A percentile compares a stretch with the other conserved stretches of the same genome.
These are phyloP conservation scores for Salix arbutifolia DNA, from an alignment of 345 rosid genomes.

Conservation along the genomic window DNA sequence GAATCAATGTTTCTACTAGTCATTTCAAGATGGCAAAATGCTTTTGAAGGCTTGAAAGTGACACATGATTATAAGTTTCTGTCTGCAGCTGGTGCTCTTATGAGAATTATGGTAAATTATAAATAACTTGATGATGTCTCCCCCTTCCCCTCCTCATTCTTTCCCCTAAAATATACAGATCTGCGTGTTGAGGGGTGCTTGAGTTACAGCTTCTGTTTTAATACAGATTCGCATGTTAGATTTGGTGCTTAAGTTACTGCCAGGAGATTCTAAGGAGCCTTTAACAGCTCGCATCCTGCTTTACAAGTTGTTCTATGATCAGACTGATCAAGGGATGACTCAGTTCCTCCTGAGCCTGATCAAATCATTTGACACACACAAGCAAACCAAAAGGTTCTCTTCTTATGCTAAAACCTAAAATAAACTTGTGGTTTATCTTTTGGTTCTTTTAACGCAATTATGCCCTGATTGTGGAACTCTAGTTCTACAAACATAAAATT, in stretches of 20 bases:
- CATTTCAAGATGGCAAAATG: constrained; percentile 74
- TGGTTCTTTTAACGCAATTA: background rate
- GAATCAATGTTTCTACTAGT: constrained; percentile 84
- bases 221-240: constrained; percentile 71
- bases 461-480: background rate
- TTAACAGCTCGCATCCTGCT: constrained; percentile 86
- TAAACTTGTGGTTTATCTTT: background rate
- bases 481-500: background rate
- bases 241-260: constrained; percentile 60
- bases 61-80: constrained; percentile 72
- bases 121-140: background rate
- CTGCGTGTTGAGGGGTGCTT: background rate
- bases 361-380: constrained; percentile 69
- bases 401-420: background rate
- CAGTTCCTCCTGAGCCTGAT: constrained; percentile 77
- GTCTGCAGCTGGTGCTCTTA: constrained; percentile 72
- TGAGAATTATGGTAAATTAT: constrained; percentile 69
- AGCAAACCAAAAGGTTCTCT: constrained; percentile 78
- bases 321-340: constrained; percentile 91
- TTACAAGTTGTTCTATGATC: constrained; percentile 91
- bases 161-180: background rate
- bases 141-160: background rate
- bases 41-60: constrained; percentile 81
- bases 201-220: constrained; percentile 10
- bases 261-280: constrained; percentile 83